Base-by-base conservation (phyloP, 305 asterid genomes). In the Rubia peregrina region DNA sequence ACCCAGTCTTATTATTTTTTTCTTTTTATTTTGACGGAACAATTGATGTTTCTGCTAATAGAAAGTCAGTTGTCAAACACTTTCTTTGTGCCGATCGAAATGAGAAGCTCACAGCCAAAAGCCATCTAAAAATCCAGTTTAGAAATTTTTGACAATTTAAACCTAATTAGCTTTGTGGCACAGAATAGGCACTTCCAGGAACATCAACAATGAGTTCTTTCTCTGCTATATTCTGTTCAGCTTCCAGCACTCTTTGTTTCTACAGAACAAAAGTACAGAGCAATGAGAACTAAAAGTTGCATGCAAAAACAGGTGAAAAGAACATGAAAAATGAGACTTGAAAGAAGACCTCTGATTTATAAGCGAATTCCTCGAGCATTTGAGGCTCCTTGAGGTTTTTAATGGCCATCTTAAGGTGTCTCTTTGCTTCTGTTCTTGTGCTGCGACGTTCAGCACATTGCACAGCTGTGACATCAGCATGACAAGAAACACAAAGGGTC, bases 401-500 rank as follows among this genome's bases (percentile, higher is more conserved):
- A 82, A 85, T 79, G 16, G 85, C 71, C 70, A 70, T 88, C 81
- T 81, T 85, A 75, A 91, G 91, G 72, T 74, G 90, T 77, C 78
- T 86, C 86, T 81, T 88, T 71, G 97, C 98, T 68, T 80, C 81
- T 42, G 70, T 72, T 79, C 92, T 83, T 65, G 84, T 81, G 73
- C 76, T 41, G 63, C 87, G 95, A 61, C 96, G 81, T 22, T 94
- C 96, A 38, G 84, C 79, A 70, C 89, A 83, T 78, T 94, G 98
- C 42, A 88, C 85, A 67, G 83, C 70, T 61, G 97, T 94, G 62
- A 94, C 97, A 74, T 85, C 91, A 70, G 92, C 90, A 81, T 94
- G 98, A 83, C 98, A 94, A 74, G 95, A 92, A 68, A 94, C 86
- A 72, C 98, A 94, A 78, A 94, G 95, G 73, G 98, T 94, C 85